phyloP scores from a whole-genome alignment of 2,329 filamentous ascomycete species.

The Penicillium sp. region DNA sequence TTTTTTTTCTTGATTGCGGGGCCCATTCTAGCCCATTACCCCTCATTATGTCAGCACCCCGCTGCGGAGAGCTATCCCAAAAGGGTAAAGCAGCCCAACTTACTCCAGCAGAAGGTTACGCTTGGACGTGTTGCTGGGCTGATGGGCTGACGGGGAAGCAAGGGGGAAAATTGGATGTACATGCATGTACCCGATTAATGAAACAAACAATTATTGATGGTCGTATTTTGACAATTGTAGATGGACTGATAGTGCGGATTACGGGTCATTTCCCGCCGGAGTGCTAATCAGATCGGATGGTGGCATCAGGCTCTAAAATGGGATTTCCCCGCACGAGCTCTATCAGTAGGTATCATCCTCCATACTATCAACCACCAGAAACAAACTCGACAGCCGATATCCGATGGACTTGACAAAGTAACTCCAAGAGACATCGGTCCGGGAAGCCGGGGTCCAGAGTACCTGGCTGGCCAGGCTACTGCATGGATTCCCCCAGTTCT shows the following conservation, averaged over 20 bases:
- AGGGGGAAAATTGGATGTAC: not conserved
- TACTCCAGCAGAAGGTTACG: slow-evolving; percentile 7
- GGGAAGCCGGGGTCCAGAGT: not conserved
- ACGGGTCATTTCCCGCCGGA: not conserved
- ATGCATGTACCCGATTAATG: not conserved
- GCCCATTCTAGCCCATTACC: slow-evolving; percentile 18
- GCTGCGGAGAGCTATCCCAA: slow-evolving; percentile 22
- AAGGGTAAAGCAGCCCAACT: not conserved
- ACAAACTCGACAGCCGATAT: not conserved
- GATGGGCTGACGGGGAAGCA: slow-evolving; percentile 11
- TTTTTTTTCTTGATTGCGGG: slow-evolving; percentile 8
- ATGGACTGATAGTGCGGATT: not conserved
- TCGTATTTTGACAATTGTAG: not conserved
- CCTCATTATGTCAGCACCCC: slow-evolving; percentile 36
- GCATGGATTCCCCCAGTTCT: slow-evolving; percentile 1
- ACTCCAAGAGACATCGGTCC: slow-evolving; percentile 1
- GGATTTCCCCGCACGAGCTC: slow-evolving; percentile 21
- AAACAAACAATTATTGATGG: not conserved
- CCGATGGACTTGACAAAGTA: not conserved
- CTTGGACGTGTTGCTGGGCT: not conserved
- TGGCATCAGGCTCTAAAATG: not conserved
- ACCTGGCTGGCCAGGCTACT: slow-evolving; percentile 2
- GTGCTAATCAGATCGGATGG: not conserved
- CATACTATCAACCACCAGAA: not conserved
- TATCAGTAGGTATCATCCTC: not conserved